Base-by-base conservation (phyloP, 2,329 filamentous ascomycete genomes). In the Botryotinia calthae region DNA sequence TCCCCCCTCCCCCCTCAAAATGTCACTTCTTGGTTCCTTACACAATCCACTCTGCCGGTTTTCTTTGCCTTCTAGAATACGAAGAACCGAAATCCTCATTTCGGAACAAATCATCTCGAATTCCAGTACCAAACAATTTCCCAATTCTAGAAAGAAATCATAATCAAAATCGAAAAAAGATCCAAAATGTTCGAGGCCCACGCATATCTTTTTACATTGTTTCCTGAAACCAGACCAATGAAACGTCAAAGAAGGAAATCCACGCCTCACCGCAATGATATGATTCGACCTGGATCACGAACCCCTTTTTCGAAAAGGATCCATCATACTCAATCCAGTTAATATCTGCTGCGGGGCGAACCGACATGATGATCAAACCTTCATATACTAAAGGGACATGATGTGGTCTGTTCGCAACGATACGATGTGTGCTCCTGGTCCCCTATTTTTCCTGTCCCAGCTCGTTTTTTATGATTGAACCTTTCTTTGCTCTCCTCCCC, bases 381-480 rank as follows among this genome's bases (percentile, higher is more conserved):
- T 44, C 37, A 22, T 22, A 22, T 63, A 40, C 61, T 63, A 63
- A 63, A 44, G 61, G n/a, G 61, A 63, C 37, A 63, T 63, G 61
- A 63, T 63, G 61, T 54, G 64, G 64, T 67, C 64, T 56, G 64
- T 67, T 67, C 64, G 64, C 64, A 67, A 67, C 64, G 46, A 54
- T 28, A 56, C 51, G 51, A 56, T 56, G 51, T 28, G n/a, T 56
- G 51, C 34, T 67, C 22, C 34, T 42, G 34, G 48, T 67, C 64
- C 64, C 64, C 64, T 67, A 67, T 67, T 67, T 40, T 66, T 12
- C 22, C 48, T 40, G 48, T 54, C 46, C 46, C 16, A 20, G 12
- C 31, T 66, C 14, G n/a, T 34, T 46, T 31, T 20, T 40, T 2
- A 34, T 40, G 40, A 61, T 61, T 54, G 51, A 54, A 54, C 25